Conservation (phyloP, 2,329 filamentous ascomycete species). For the Cercospora brassicicola region DNA sequence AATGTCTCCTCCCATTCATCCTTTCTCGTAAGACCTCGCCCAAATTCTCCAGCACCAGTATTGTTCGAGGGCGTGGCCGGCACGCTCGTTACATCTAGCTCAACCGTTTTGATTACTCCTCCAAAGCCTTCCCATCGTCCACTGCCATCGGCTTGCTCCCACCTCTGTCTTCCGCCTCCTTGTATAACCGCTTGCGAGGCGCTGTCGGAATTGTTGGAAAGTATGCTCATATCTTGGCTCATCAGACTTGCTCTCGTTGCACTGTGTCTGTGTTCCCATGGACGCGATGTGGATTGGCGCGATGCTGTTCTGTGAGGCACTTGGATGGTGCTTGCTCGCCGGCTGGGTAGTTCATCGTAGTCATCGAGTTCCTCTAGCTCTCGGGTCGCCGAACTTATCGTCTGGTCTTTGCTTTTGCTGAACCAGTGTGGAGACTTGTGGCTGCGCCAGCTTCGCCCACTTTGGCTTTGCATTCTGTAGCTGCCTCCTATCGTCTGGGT, state of each 20-base stretch:
- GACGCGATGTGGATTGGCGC: background rate
- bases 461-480: conserved; percentile 9
- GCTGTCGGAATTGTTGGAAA: background rate
- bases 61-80: conserved; percentile 6
- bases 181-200: conserved; percentile 6
- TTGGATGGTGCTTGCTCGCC: conserved; percentile 3
- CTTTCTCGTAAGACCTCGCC: conserved; percentile 17
- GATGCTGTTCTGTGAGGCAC: background rate
- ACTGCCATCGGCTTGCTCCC: conserved; percentile 14
- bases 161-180: conserved; percentile 18
- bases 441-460: conserved; percentile 9
- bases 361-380: conserved; percentile 4
- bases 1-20: conserved; percentile 16
- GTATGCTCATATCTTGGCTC: conserved; percentile 10
- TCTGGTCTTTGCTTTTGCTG: conserved; percentile 9
- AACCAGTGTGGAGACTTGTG: conserved; percentile 7
- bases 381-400: conserved; percentile 4
- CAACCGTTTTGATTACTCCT: conserved; percentile 21
- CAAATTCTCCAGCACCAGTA: conserved; percentile 15
- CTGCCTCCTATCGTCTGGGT: conserved; percentile 17
- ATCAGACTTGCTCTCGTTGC: conserved; percentile 3
- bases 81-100: conserved; percentile 20
- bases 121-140: conserved; percentile 21
- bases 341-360: conserved; percentile 9
- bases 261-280: background rate